Evolutionary conservation across 2,329 filamentous ascomycete genomes (phyloP).

Genomic region (Ophiosphaerella narmari): DNA sequence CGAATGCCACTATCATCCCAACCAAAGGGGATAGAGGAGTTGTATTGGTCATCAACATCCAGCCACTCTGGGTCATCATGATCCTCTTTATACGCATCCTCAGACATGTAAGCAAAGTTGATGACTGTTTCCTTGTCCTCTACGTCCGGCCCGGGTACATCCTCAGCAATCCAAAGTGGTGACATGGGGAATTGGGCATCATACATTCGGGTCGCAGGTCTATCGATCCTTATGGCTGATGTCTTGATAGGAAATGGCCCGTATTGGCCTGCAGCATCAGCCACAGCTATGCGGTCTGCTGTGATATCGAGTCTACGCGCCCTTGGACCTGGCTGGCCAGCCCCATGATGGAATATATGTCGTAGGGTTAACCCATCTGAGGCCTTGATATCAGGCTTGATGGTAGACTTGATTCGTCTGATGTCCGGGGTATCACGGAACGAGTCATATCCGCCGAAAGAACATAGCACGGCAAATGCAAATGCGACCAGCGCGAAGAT

Average conservation of each 20-base stretch:
- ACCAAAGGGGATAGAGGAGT: constrained; percentile 39
- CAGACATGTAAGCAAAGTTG: constrained; percentile 43
- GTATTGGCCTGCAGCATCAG: constrained; percentile 26
- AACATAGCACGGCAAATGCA: constrained; percentile 18
- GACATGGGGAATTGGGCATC: constrained; percentile 34
- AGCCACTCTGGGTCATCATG: constrained; percentile 42
- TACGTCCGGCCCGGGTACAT: constrained; percentile 37
- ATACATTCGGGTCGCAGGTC: constrained; percentile 22
- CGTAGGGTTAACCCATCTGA: constrained; percentile 30
- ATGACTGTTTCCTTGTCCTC: constrained; percentile 41
- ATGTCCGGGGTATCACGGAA: constrained; percentile 11
- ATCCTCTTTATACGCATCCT: constrained; percentile 43
- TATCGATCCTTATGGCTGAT: constrained; percentile 36
- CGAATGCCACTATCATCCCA: constrained; percentile 45
- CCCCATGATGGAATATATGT: constrained; percentile 42
- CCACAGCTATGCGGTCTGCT: constrained; percentile 24
- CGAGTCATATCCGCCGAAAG: constrained; percentile 11
- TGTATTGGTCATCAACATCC: constrained; percentile 37
- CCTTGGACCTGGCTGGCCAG: constrained; percentile 38
- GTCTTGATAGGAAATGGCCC: constrained; percentile 39
- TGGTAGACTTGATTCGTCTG: constrained; percentile 6
- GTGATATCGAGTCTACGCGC: constrained; percentile 41
- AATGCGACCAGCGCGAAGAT: constrained; percentile 30
- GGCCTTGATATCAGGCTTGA: neutral
- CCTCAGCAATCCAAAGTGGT: constrained; percentile 35